These are phyloP conservation scores for Cynara cardunculus DNA, from an alignment of 129 eudicot species.

Conservation along the genomic window DNA sequence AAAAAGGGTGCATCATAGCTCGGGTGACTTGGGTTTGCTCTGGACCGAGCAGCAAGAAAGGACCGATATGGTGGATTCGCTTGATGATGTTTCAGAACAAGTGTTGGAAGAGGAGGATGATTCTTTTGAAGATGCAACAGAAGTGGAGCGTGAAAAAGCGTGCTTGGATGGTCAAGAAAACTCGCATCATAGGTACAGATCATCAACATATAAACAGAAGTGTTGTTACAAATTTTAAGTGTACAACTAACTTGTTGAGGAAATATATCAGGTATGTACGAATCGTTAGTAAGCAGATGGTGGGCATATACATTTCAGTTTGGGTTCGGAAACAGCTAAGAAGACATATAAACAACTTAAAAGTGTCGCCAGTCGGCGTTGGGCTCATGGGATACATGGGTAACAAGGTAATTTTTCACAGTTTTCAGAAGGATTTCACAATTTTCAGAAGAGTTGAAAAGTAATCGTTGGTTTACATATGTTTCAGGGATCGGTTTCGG, in stretches of 20 bases:
- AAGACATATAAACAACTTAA: slow-evolving; percentile 81
- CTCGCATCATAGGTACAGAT: slow-evolving; percentile 28
- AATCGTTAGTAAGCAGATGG: slow-evolving; percentile 97
- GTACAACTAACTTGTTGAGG: slow-evolving; percentile 24
- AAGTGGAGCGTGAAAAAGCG: slow-evolving; percentile 24
- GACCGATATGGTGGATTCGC: slow-evolving; percentile 38
- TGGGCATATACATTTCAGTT: slow-evolving; percentile 84
- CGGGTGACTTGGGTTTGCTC: slow-evolving; percentile 57
- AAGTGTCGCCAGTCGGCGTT: slow-evolving; percentile 94
- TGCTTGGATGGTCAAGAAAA: slow-evolving; percentile 8
- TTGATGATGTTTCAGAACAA: slow-evolving; percentile 47
- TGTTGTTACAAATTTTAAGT: neutral
- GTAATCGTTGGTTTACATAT: neutral
- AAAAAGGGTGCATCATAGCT: slow-evolving; percentile 67
- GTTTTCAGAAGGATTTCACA: neutral
- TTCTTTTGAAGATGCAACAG: slow-evolving; percentile 33
- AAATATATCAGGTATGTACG: slow-evolving; percentile 49
- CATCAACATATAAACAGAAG: neutral
- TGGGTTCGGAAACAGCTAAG: slow-evolving; percentile 93
- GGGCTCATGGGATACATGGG: slow-evolving; percentile 99
- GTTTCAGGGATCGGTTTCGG: slow-evolving; percentile 87
- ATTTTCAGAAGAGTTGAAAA: neutral
- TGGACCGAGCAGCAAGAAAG: slow-evolving; percentile 46
- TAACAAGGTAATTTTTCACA: slow-evolving; percentile 64
- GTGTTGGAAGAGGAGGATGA: slow-evolving; percentile 68